A percentile compares a stretch with the other conserved stretches of the same genome.
phyloP scores from a whole-genome alignment of 805 yeast species.

The Ogataea wickerhamii region DNA sequence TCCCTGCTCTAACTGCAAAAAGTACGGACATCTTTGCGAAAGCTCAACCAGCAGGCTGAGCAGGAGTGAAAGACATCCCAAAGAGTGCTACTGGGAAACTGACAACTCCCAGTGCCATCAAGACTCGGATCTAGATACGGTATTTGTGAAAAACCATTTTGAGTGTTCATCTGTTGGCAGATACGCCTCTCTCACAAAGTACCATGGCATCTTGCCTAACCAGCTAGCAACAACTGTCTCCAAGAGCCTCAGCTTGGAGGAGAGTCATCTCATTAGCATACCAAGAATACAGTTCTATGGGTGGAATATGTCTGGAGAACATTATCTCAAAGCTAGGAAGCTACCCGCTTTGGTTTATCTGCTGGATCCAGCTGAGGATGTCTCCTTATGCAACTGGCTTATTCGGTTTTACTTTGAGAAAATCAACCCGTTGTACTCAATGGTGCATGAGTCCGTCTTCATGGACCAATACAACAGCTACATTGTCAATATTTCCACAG shows the following conservation, averaged over 20 bases:
- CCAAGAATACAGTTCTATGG: constrained; percentile 7
- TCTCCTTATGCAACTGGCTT: constrained; percentile 1
- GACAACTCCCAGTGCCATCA: too few relatives aligned
- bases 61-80: too few relatives aligned
- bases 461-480: constrained; percentile 1
- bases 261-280: background rate
- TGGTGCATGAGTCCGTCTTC: constrained; percentile 4
- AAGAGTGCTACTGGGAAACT: too few relatives aligned
- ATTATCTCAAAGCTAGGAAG: constrained; percentile 1
- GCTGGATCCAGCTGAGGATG: background rate
- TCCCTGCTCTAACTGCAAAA: constrained; percentile 49
- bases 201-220: background rate
- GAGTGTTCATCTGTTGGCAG: constrained; percentile 26
- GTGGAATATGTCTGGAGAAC: constrained; percentile 9
- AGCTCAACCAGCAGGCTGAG: too few relatives aligned
- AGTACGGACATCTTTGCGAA: constrained; percentile 24
- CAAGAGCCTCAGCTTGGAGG: background rate
- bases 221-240: background rate
- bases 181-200: background rate
- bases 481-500: background rate
- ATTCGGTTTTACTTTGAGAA: constrained; percentile 1
- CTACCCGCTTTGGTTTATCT: background rate
- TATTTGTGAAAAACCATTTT: constrained; percentile 17
- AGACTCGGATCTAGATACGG: constrained; percentile 1
- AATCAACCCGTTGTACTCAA: constrained; percentile 5